Evolutionary conservation across 1,284 basidiomycete genomes (phyloP).

Genomic region (Neotropicomus parvogracilis): DNA sequence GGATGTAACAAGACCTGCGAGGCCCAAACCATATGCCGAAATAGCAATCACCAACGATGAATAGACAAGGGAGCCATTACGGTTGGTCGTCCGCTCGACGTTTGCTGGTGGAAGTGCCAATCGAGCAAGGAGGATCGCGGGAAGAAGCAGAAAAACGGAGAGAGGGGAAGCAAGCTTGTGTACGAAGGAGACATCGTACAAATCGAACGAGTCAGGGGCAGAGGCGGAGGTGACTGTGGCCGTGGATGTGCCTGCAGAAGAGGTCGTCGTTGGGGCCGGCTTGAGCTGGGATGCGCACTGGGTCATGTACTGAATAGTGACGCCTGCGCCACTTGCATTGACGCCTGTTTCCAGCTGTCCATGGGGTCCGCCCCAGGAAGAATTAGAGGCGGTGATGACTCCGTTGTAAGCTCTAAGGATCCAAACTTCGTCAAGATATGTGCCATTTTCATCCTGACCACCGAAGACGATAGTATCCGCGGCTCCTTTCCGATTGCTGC

Average conservation of each 20-base stretch:
- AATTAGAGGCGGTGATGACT: slow-evolving; percentile 48
- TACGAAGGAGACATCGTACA: slow-evolving; percentile 50
- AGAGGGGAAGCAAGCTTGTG: slow-evolving; percentile 67
- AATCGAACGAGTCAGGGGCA: slow-evolving; percentile 16
- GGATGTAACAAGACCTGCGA: slow-evolving; percentile 57
- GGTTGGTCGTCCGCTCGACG: slow-evolving; percentile 19
- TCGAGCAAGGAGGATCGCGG: slow-evolving; percentile 52
- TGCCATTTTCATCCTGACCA: slow-evolving; percentile 62
- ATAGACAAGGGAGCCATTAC: slow-evolving; percentile 34
- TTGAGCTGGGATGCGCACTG: slow-evolving; percentile 50
- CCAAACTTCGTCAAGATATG: slow-evolving; percentile 72
- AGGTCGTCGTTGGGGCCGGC: slow-evolving; percentile 23
- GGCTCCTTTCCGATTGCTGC: slow-evolving; percentile 43
- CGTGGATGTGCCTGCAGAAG: slow-evolving; percentile 24
- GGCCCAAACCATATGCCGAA: slow-evolving; percentile 55
- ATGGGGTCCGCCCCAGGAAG: slow-evolving; percentile 62
- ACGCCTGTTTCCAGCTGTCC: slow-evolving; percentile 58
- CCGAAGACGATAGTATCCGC: slow-evolving; percentile 79
- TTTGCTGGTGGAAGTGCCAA: slow-evolving; percentile 43
- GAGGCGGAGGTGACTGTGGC: slow-evolving; percentile 28
- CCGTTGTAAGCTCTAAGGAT: slow-evolving; percentile 67
- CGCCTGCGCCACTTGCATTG: slow-evolving; percentile 63
- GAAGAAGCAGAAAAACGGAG: slow-evolving; percentile 57
- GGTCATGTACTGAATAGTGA: slow-evolving; percentile 55
- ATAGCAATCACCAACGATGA: slow-evolving; percentile 40